phyloP scores from a whole-genome alignment of 176 grass and related monocot genomes.

The Aegilops tauschii region DNA sequence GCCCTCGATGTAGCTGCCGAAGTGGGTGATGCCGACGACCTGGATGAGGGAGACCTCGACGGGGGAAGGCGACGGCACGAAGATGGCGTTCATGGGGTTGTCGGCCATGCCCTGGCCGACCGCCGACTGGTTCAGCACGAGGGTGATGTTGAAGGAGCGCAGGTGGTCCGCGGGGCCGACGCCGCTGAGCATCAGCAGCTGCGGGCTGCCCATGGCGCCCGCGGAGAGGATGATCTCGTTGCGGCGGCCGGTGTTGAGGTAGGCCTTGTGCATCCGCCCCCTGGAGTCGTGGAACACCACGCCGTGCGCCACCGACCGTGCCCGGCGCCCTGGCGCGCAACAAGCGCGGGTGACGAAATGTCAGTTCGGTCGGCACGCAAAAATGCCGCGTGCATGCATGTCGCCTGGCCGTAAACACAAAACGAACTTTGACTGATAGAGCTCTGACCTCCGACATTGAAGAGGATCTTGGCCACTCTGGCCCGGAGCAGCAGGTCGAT shows the following conservation, averaged over 20 bases:
- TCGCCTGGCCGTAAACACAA: not conserved
- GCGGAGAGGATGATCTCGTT: slow-evolving; percentile 76
- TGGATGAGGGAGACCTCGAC: slow-evolving; percentile 73
- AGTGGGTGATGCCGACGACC: slow-evolving; percentile 70
- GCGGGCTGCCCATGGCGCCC: slow-evolving; percentile 73
- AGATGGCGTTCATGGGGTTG: slow-evolving; percentile 83
- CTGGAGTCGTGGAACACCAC: slow-evolving; percentile 67
- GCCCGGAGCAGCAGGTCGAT: slow-evolving; percentile 63
- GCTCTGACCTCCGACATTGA: slow-evolving; percentile 49
- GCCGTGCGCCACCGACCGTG: slow-evolving; percentile 50
- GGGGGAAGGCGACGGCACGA: slow-evolving; percentile 57
- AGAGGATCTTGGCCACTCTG: slow-evolving; percentile 54
- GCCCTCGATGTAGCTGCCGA: slow-evolving; percentile 79
- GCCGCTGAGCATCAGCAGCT: slow-evolving; percentile 88
- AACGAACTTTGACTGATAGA: not conserved
- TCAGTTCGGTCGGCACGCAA: not conserved
- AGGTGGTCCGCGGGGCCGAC: slow-evolving; percentile 68
- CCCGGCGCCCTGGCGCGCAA: slow-evolving; percentile 13
- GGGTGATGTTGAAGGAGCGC: slow-evolving; percentile 53
- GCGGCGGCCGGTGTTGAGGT: slow-evolving; percentile 41
- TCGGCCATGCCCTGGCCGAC: slow-evolving; percentile 81
- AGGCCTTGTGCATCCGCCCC: slow-evolving; percentile 49
- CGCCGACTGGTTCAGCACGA: slow-evolving; percentile 48
- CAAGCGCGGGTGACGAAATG: not conserved
- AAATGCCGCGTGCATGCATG: no score